phyloP scores from a whole-genome alignment of 305 asterid species.

The Euphrasia arctica region DNA sequence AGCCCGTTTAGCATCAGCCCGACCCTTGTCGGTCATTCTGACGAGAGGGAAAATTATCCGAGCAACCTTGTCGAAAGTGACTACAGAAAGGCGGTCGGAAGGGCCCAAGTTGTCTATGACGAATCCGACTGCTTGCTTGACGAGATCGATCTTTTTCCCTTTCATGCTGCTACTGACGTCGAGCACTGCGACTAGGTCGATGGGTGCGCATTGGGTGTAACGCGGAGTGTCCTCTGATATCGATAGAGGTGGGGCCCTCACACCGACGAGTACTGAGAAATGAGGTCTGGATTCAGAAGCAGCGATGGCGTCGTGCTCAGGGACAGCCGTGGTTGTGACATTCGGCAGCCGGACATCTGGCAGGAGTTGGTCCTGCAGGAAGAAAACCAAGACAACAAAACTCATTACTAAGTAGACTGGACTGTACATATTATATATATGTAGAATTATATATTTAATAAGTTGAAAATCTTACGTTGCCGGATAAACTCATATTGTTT shows the following conservation, averaged over 20 bases:
- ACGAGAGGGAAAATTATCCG: too few species aligned
- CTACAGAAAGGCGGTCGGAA: not conserved
- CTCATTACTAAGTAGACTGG: too few species aligned
- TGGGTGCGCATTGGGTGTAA: not conserved
- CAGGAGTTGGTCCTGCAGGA: too few species aligned
- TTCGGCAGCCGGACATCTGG: too few species aligned
- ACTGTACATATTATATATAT: too few species aligned
- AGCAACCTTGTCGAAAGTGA: not conserved
- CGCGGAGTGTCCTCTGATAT: not conserved
- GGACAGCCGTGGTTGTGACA: not conserved
- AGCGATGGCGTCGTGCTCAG: not conserved
- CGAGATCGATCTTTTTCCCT: not conserved
- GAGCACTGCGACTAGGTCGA: not conserved
- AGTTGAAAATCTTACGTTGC: too few species aligned
- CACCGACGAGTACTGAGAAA: too few species aligned
- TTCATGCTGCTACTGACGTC: not conserved
- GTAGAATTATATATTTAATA: too few species aligned
- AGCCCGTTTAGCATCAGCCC: not conserved
- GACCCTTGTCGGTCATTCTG: constrained; percentile 16
- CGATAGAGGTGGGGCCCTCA: not conserved
- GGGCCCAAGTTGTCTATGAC: not conserved
- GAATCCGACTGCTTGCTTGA: not conserved
- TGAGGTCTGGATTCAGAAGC: not conserved
- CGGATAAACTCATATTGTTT: too few species aligned
- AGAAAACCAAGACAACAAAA: too few species aligned